Conservation (phyloP, 345 rosid genomes). For the Eucalyptus viminalis region DNA sequence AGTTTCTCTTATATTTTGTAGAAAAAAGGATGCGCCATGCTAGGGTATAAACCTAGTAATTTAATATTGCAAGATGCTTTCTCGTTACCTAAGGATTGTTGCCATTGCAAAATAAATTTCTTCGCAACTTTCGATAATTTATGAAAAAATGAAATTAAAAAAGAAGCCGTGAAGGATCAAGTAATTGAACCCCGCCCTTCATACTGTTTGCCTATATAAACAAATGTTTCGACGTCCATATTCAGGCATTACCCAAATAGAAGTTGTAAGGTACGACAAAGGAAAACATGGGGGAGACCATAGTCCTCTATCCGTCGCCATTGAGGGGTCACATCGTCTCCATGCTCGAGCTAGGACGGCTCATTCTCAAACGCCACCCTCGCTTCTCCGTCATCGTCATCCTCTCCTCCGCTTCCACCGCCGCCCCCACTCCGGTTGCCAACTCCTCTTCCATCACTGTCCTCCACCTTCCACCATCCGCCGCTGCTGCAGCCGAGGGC, state of each 20-base stretch:
- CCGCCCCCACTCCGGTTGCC: background rate
- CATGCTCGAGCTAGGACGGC: background rate
- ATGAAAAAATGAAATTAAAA: no score
- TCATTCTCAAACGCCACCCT: background rate
- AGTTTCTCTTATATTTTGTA: no score
- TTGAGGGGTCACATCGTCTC: background rate
- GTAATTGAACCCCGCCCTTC: no score
- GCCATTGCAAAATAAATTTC: no score
- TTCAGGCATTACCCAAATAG: no score
- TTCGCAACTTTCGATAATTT: no score
- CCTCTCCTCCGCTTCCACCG: background rate
- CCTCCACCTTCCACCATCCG: slow-evolving; percentile 7
- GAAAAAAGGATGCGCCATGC: rapidly evolving
- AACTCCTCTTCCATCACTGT: slow-evolving; percentile 10
- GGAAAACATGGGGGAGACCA: background rate
- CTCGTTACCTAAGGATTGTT: no score
- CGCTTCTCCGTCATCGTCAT: background rate
- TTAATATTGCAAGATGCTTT: no score
- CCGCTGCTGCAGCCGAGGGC: background rate
- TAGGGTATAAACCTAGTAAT: no score
- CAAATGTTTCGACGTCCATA: no score
- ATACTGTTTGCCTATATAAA: background rate
- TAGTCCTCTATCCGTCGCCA: background rate
- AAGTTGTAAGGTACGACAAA: no score
- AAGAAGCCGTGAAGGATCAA: no score